These are phyloP conservation scores for Salix udensis DNA, from an alignment of 345 rosid genomes.

Conservation along the genomic window DNA sequence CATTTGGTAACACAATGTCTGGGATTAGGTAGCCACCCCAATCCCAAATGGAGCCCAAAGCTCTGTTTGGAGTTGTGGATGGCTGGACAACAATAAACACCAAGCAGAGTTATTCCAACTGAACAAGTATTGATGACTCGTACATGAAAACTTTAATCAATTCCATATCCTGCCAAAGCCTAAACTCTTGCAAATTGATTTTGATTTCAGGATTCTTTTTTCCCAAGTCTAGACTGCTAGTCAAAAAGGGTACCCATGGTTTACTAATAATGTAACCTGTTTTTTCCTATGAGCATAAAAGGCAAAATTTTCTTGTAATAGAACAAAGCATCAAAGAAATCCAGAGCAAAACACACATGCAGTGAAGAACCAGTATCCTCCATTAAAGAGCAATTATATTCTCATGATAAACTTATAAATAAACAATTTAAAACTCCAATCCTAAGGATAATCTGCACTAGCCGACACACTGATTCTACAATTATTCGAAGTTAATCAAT, in stretches of 20 bases:
- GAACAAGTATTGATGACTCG: background rate
- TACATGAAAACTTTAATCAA: background rate
- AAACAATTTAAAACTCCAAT: background rate
- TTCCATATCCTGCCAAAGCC: background rate
- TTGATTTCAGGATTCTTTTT: background rate
- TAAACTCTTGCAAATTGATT: background rate
- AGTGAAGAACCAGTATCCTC: background rate
- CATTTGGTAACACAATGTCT: background rate
- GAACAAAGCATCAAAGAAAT: background rate
- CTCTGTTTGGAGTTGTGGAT: background rate
- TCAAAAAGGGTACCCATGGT: background rate
- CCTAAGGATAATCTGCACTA: background rate
- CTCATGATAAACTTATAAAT: background rate
- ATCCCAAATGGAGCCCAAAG: background rate
- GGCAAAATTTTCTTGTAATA: background rate
- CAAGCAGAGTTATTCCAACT: background rate
- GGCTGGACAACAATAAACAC: background rate
- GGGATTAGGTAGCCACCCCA: background rate
- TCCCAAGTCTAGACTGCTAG: background rate
- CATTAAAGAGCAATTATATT: background rate
- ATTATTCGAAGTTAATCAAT: background rate
- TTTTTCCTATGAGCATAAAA: background rate
- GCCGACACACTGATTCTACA: background rate
- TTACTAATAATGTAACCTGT: background rate
- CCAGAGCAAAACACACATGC: background rate